Base-by-base conservation (phyloP, 306 rosid species). In the Biancaea sappan region DNA sequence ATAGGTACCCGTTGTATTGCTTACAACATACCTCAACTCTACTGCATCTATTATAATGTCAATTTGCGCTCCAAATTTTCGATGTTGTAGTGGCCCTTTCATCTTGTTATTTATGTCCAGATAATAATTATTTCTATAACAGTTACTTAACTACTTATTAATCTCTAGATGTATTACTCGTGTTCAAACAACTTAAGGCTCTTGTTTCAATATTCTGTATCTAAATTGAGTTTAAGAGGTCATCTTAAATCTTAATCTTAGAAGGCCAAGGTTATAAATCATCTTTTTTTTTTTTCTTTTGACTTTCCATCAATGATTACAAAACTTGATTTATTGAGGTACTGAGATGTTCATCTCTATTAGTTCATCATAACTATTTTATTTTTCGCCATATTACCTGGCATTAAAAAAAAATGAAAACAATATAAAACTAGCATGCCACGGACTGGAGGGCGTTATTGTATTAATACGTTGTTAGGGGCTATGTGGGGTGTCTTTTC, bases 261-360 rank as follows among this genome's bases (percentile, higher is more conserved):
- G 58, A 26, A 25, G 9, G 8, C 47, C 37, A 66, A 24, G 7
- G 37, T 25, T 66, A 26, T 26, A 25, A 41, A 41, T 64, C 32
- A 11, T 28, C 19, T 40, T 22, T 29, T 28, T 29, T 28, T 40
- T 12, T 40, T 41, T 31, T 5, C 34, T 31, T 31, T 31, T 31
- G 34, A 22, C 26, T 65, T 65, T 37, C 21, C 34, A 37, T 66
- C 29, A 66, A 28, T 43, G 24, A 66, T 43, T 25, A 13, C 35
- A 41, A 25, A 43, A 66, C 54, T 9, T 14, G 54, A 66, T 66
- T 66, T 44, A 41, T 43, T 38, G 14, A 66, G 71, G 22, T 14
- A 41, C 70, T 21, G 32, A 8, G 25, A 60, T 60, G 43, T 31
- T 60, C 14, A n/a, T 58, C 21, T 58, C 9, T 29, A 21, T 18